Base-by-base conservation (phyloP, 805 yeast genomes). In the Priceomyces castillae region DNA sequence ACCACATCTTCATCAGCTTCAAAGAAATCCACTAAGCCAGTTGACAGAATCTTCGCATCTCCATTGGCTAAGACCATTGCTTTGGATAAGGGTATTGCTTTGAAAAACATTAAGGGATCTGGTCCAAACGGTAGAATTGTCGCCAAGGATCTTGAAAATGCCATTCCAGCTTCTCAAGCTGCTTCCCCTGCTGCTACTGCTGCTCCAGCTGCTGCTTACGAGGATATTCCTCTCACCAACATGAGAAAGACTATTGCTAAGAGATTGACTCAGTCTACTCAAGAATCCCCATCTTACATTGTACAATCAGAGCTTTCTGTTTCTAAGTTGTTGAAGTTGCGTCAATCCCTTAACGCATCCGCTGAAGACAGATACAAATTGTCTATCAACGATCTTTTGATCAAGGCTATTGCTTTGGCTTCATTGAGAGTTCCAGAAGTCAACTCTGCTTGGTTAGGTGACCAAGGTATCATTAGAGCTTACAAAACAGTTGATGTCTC, bases 71-170 rank as follows among this genome's bases (percentile, higher is more conserved):
- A 92, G 77, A 82, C 81, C 53, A 74, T 94, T 51, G 99, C 99
- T 47, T 76, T 90, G 53, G 97, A 92, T 67, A 80, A 84, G 67
- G 99, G 98, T 58, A 75, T 92, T 59, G 77, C 95, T 35, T 79
- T 92, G 60, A 88, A 86, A 73, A 80, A 80, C 57, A 74, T 94
- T 61, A 81, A 81, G 67, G 98, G 98, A 61, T 70, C 96, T 35
- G 99, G 99, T 56, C 98, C 98, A 62, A 77, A 77, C 59, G 98
- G 98, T 55, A 87, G 99, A 76, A 88, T 94, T 64, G 77, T 87
- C 52, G 94, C 90, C 60, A 81, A 81, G 58, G 99, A 94, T 64
- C 86, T 94, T 52, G 97, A 92, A 71, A 72, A 73, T 57, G 79
- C 71, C 73, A 73, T 80, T 67, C 40, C 40, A 12, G 60, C 70